Conservation (phyloP, 306 rosid species). For the Vigna nakashimae region DNA sequence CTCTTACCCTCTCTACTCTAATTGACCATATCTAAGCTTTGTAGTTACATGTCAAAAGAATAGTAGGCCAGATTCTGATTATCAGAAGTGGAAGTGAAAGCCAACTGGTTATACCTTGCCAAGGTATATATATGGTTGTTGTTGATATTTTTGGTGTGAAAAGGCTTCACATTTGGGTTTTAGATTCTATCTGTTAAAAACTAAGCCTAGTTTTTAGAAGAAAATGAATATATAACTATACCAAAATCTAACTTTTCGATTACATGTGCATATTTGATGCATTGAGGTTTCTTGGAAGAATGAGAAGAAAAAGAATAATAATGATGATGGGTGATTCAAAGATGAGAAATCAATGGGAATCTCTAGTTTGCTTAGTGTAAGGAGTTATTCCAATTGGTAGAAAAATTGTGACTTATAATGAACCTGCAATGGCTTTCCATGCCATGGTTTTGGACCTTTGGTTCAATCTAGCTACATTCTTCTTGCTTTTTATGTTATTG, state of each 20-base stretch:
- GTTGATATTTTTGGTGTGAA: neutral
- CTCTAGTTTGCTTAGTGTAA: conserved; percentile 80
- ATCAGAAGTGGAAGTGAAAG: conserved; percentile 89
- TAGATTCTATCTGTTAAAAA: neutral
- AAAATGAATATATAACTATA: no score
- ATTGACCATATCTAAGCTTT: conserved; percentile 75
- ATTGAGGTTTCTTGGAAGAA: conserved; percentile 70
- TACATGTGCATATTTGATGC: conserved; percentile 66
- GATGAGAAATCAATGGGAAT: conserved; percentile 91
- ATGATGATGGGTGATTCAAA: conserved; percentile 89
- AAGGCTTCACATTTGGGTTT: neutral
- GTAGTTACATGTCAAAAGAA: conserved; percentile 81
- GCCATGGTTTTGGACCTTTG: conserved; percentile 58
- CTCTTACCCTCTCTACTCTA: conserved; percentile 80
- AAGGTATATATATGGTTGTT: conserved; percentile 51
- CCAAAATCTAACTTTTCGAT: neutral
- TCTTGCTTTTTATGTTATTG: neutral
- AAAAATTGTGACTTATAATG: conserved; percentile 67
- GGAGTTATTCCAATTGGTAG: conserved; percentile 75
- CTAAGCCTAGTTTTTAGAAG: neutral
- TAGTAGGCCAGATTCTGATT: conserved; percentile 88
- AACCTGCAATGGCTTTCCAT: conserved; percentile 83
- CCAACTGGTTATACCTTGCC: conserved; percentile 71
- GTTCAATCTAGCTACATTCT: neutral
- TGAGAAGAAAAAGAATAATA: conserved; percentile 74